Conservation (phyloP, 306 rosid genomes). For the Oxytropis ochrocephala region DNA sequence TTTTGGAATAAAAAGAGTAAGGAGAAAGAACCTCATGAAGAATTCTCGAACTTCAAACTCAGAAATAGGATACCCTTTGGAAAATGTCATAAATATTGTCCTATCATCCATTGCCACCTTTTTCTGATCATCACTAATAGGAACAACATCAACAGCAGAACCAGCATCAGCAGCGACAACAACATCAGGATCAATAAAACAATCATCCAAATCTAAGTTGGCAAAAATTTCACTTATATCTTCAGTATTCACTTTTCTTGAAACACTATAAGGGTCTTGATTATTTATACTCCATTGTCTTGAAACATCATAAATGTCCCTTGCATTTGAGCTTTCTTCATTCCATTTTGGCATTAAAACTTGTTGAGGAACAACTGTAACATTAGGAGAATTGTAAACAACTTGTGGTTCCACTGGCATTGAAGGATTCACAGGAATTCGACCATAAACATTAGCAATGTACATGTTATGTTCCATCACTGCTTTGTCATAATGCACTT, state of each 20-base stretch:
- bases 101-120: slow-evolving; percentile 33
- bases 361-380: not conserved
- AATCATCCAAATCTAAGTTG: not conserved
- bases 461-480: not conserved
- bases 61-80: slow-evolving; percentile 57
- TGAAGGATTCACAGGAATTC: not conserved
- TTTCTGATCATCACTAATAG: not conserved
- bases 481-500: not conserved
- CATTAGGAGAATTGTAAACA: not conserved
- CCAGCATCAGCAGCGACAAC: not conserved
- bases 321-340: not conserved
- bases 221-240: slow-evolving; percentile 19
- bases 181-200: not conserved
- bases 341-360: not conserved
- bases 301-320: too few relatives aligned
- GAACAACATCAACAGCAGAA: too few relatives aligned
- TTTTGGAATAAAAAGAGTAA: not conserved
- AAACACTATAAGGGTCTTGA: not conserved
- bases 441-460: not conserved
- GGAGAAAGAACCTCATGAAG: slow-evolving; percentile 29
- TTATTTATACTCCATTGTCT: too few relatives aligned
- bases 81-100: slow-evolving; percentile 59
- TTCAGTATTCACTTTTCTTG: not conserved
- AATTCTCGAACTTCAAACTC: slow-evolving; percentile 41
- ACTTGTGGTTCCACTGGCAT: not conserved